These are phyloP conservation scores for Aspergillus steynii DNA, from an alignment of 495 filamentous ascomycete genomes.

Conservation along the genomic window DNA sequence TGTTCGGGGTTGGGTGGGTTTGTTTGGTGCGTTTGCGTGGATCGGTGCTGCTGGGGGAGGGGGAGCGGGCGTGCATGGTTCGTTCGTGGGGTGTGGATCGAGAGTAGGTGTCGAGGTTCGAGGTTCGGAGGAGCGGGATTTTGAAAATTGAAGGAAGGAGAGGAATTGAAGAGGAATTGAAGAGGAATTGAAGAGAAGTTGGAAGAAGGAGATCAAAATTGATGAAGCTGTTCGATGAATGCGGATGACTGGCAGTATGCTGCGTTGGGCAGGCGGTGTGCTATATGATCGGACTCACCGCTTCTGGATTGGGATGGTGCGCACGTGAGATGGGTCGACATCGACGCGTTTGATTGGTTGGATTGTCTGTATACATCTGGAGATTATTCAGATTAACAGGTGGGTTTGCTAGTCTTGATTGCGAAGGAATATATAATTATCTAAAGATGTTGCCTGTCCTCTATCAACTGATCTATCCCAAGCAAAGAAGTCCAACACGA, in stretches of 20 bases:
- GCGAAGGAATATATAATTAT: too few relatives aligned
- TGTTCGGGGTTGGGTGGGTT: conserved; percentile 3
- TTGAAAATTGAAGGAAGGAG: not conserved
- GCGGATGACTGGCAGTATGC: not conserved
- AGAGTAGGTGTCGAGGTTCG: not conserved
- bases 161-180: not conserved
- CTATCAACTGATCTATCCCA: too few relatives aligned
- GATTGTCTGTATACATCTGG: not conserved
- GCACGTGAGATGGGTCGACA: not conserved
- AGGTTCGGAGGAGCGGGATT: too few relatives aligned
- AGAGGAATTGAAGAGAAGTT: not conserved
- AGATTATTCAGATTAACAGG: too few relatives aligned
- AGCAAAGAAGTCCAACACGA: too few relatives aligned
- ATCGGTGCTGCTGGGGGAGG: not conserved
- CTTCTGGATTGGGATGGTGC: not conserved
- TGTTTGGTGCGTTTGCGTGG: conserved; percentile 8
- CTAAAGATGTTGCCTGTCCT: too few relatives aligned
- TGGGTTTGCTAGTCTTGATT: too few relatives aligned
- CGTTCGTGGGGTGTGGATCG: conserved; percentile 11
- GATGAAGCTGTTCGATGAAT: conserved; percentile 3
- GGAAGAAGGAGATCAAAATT: not conserved
- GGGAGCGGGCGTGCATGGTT: conserved; percentile 16
- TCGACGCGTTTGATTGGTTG: not conserved
- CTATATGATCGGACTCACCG: not conserved
- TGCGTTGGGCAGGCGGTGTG: not conserved